Base-by-base conservation (phyloP, 1,284 basidiomycete species). In the Boletellus dicymbophilus region DNA sequence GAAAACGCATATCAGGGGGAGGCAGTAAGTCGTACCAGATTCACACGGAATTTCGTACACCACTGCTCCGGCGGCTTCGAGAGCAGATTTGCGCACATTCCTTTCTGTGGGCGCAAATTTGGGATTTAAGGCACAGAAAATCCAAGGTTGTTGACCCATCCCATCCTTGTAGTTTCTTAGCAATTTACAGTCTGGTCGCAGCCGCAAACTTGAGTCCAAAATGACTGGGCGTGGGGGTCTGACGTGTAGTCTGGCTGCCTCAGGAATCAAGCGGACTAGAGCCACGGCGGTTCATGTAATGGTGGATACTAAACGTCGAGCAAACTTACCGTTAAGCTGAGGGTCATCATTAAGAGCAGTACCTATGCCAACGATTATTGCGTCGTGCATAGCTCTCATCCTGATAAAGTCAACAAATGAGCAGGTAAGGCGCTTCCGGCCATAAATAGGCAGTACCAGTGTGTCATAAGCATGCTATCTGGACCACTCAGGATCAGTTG, bases 381-480 rank as follows among this genome's bases (percentile, higher is more conserved):
- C 93, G 64, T 97, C 92, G 70, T 98, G 95, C 78, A 94, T 82
- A 0, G 89, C 79, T 56, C 93, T 77, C 80, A 94, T 82, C 85
- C 90, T 93, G n/a, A n/a, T n/a, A 39, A 48, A 25, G 39, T 44
- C 18, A 37, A 31, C n/a, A 48, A 34, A 39, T 60, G 27, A 54
- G 44, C 39, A 28, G 31, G 21, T n/a, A 20, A 40, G 5, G 27
- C 40, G 38, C 4, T 18, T 31, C 42, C 20, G 18, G 33, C 21
- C 43, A 33, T 40, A 34, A 33, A 44, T 2, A 20, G 20, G 30
- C n/a, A 26, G 39, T 74, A 94, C 93, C 88, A 90, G 69, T 98
- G 96, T 13, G 96, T 98, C 90, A 99, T 94, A 39, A 84, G 61
- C 88, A 96, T 90, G 67, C 91, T 95, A 63, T 97, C 91, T 31